These are phyloP conservation scores for Solanum peruvianum DNA, from an alignment of 257 asterid species.

Conservation along the genomic window DNA sequence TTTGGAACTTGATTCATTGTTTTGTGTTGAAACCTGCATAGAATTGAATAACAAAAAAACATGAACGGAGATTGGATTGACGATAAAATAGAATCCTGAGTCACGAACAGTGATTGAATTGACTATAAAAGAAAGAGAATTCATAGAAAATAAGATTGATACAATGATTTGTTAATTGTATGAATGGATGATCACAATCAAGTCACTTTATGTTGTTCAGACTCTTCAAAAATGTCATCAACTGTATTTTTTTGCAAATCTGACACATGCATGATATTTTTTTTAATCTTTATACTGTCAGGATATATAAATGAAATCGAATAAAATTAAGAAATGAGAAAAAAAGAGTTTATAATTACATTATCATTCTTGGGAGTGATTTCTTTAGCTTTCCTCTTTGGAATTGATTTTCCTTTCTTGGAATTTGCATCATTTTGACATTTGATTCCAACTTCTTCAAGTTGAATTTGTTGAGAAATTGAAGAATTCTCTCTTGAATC, in stretches of 20 bases:
- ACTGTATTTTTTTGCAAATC: not conserved
- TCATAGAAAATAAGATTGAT: not conserved
- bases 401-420: slow-evolving; percentile 55
- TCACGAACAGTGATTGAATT: not conserved
- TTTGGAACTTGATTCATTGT: slow-evolving; percentile 42
- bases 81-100: not conserved
- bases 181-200: not conserved
- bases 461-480: slow-evolving; percentile 52
- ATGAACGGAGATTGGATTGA: not conserved
- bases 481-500: slow-evolving; percentile 73
- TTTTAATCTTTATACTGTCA: not conserved
- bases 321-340: not conserved
- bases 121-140: not conserved
- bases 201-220: not conserved
- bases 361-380: slow-evolving; percentile 5
- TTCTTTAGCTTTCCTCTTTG: slow-evolving; percentile 52
- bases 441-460: slow-evolving; percentile 13
- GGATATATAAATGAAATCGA: not conserved
- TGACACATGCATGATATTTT: not conserved
- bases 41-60: not conserved
- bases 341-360: slow-evolving; percentile 15
- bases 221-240: not conserved
- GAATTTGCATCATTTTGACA: slow-evolving; percentile 17
- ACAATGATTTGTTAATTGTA: not conserved
- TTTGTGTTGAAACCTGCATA: slow-evolving; percentile 42